Base-by-base conservation (phyloP, 78 protist species). In the Reticulomyxa filosa region DNA sequence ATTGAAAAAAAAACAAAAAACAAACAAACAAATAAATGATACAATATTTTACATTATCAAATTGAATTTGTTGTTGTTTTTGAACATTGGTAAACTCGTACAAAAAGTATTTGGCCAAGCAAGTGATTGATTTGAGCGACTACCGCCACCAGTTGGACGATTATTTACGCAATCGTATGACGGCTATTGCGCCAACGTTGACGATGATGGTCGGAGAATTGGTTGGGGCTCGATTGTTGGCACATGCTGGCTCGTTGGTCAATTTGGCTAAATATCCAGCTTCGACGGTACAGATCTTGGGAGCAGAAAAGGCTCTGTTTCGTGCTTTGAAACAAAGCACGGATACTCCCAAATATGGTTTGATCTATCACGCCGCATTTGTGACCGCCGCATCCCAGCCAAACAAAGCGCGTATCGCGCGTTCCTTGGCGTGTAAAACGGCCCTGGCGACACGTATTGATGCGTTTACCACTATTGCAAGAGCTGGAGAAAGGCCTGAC, bases 301-400 rank as follows among this genome's bases (percentile, higher is more conserved):
- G 99, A 26, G 99, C 99, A 34, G 99, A 96, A 69, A 94, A 94
- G 80, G 98, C 99, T 3, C 83, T 96, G 38, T 96, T 96, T 91
- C 72, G 85, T 13, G 78, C 78, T 56, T 72, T 73, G 70, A 73
- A 73, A 62, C 61, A 71, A 10, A 73, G 66, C 73, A 55, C 61
- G 52, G 70, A 64, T 46, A 73, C 78, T 42, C 78, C 78, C 34
- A 73, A 73, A 72, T 68, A 56, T 34, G 99, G 99, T 34, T 83
- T 92, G 48, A 78, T 96, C 74, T 96, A 57, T 80, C 86, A 96
- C 79, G 59, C 90, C 4, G 11, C 87, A 8, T 86, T 86, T 74
- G 85, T 96, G 66, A 79, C 81, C 5, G 71, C 76, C 1, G 89
- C 92, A 0, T 59, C 67, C 8, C 65, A 64, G 20, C 82, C 85